Evolutionary conservation across 352 stramenopile genomes (phyloP).

Genomic region (Pythium dissimile): DNA sequence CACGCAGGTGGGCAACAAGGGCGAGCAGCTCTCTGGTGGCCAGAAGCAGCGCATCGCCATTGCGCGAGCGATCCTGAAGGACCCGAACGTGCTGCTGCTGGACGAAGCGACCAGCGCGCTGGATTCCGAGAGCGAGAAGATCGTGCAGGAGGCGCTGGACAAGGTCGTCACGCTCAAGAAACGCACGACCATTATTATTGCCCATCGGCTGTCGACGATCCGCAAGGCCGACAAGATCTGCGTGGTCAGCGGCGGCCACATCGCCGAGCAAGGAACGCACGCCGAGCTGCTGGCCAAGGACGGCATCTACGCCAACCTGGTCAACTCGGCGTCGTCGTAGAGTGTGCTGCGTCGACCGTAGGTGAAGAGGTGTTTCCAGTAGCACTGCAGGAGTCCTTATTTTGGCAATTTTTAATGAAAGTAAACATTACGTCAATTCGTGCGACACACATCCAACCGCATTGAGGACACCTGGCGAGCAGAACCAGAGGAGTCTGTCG

Average conservation of each 20-base stretch:
- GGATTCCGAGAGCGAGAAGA: slow-evolving; percentile 58
- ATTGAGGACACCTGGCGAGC: no score
- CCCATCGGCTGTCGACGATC: slow-evolving; percentile 80
- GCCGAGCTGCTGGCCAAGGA: slow-evolving; percentile 50
- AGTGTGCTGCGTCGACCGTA: no score
- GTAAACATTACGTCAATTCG: background rate
- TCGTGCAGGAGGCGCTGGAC: slow-evolving; percentile 72
- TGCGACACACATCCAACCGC: no score
- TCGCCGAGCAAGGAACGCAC: slow-evolving; percentile 42
- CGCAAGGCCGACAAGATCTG: slow-evolving; percentile 49
- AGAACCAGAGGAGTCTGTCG: no score
- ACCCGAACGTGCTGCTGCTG: slow-evolving; percentile 41
- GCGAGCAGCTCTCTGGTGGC: slow-evolving; percentile 71
- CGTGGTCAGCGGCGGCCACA: slow-evolving; percentile 31
- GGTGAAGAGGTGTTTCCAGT: no score
- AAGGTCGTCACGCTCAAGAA: slow-evolving; percentile 25
- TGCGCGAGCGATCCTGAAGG: slow-evolving; percentile 33
- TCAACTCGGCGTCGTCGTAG: slow-evolving; percentile 12
- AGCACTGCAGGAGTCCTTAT: no score
- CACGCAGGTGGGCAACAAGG: slow-evolving; percentile 63
- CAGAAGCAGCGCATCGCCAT: slow-evolving; percentile 39
- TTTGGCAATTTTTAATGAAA: no score
- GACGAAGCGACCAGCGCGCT: slow-evolving; percentile 56
- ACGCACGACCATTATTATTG: slow-evolving; percentile 90
- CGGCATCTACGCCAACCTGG: slow-evolving; percentile 41